Conservation (phyloP, 2,329 filamentous ascomycete genomes). For the Lecanicillium sp. region DNA sequence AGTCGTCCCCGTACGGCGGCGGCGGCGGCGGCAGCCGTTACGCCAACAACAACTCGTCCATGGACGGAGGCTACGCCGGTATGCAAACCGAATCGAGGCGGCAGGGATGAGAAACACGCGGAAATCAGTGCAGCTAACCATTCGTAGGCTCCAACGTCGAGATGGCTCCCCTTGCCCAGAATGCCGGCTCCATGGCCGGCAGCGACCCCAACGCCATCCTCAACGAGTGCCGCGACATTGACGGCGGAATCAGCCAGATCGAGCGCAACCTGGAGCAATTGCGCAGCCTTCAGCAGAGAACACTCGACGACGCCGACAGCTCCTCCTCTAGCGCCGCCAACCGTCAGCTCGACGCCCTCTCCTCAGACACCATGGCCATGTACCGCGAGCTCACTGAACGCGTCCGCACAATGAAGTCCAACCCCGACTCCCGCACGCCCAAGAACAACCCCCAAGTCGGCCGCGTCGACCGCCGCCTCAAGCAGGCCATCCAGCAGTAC, state of each 20-base stretch:
- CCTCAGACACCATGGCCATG: constrained; percentile 72
- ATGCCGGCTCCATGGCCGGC: constrained; percentile 39
- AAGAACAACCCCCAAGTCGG: constrained; percentile 77
- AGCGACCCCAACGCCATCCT: constrained; percentile 70
- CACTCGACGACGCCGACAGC: constrained; percentile 70
- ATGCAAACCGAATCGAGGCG: too few relatives aligned
- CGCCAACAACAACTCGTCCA: constrained; percentile 20
- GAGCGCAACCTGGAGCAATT: constrained; percentile 67
- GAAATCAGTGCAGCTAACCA: constrained; percentile 13
- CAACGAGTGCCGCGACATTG: constrained; percentile 78
- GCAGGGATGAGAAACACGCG: neutral
- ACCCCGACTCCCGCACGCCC: constrained; percentile 65
- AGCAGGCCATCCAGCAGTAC: constrained; percentile 74
- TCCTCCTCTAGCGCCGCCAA: constrained; percentile 59
- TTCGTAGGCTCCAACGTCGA: constrained; percentile 52
- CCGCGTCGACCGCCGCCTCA: constrained; percentile 71
- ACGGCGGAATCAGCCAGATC: constrained; percentile 68
- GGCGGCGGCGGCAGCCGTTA: constrained; percentile 18
- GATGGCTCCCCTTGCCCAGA: constrained; percentile 60
- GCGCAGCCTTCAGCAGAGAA: constrained; percentile 61
- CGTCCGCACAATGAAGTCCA: constrained; percentile 76
- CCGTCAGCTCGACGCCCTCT: constrained; percentile 65
- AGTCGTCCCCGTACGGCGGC: constrained; percentile 1
- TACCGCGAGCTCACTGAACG: constrained; percentile 76
- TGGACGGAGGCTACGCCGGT: constrained; percentile 27